Conservation (phyloP, 441 rosid species). For the Iberis amara region DNA sequence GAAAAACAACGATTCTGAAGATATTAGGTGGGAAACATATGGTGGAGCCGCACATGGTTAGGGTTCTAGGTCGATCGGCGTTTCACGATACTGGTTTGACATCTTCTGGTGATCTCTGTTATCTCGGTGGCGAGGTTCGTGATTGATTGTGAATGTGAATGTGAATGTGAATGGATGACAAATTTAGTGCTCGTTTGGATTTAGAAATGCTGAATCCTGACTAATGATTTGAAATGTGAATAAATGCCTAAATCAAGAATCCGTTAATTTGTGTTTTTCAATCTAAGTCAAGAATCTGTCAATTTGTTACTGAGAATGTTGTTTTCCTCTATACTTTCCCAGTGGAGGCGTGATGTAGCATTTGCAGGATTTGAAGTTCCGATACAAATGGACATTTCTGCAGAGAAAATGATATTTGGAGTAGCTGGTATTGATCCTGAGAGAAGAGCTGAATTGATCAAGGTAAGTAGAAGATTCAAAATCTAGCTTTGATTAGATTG, state of each 20-base stretch:
- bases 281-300: neutral
- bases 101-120: constrained; percentile 76
- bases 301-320: neutral
- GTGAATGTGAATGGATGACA: neutral
- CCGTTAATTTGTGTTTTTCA: neutral
- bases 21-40: constrained; percentile 91
- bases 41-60: constrained; percentile 94
- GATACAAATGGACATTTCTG: constrained; percentile 86
- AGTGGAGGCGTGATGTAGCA: constrained; percentile 97
- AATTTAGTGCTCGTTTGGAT: neutral
- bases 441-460: constrained; percentile 78
- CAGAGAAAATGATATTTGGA: constrained; percentile 82
- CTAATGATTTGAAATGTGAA: neutral
- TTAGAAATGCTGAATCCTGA: neutral
- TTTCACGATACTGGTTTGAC: constrained; percentile 80
- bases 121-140: constrained; percentile 89
- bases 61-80: constrained; percentile 73
- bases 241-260: neutral
- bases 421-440: constrained; percentile 77
- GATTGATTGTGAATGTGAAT: constrained; percentile 9
- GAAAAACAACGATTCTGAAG: constrained; percentile 89
- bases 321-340: constrained; percentile 15
- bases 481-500: too few species aligned
- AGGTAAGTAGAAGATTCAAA: constrained; percentile 35
- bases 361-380: constrained; percentile 95